Conservation (phyloP, 768 basidiomycete genomes). For the Termitomyces sp. region DNA sequence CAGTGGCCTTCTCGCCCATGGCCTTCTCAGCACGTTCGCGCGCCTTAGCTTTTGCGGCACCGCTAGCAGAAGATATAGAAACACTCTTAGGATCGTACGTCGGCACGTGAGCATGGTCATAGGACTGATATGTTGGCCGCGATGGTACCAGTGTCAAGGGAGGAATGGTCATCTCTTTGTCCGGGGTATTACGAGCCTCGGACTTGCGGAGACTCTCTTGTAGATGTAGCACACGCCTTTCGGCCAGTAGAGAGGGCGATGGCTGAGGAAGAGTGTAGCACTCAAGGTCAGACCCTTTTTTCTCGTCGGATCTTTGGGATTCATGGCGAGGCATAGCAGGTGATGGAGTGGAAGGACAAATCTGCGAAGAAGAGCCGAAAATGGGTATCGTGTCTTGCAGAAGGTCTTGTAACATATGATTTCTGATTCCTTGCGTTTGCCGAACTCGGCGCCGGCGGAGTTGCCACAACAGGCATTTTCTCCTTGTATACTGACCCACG, state of each 20-base stretch:
- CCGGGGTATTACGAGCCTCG: not conserved
- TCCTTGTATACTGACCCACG: not conserved
- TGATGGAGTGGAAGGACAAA: constrained; percentile 22
- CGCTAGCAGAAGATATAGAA: constrained; percentile 39
- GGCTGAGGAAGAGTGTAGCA: constrained; percentile 15
- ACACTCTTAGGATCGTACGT: not conserved
- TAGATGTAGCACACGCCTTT: constrained; percentile 7
- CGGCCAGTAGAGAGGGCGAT: constrained; percentile 8
- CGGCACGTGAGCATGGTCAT: constrained; percentile 14
- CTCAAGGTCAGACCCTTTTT: not conserved
- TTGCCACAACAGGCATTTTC: not conserved
- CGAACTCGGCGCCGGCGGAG: too few species aligned
- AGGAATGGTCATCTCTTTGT: not conserved
- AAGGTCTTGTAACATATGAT: constrained; percentile 39
- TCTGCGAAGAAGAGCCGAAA: not conserved
- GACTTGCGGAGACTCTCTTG: not conserved
- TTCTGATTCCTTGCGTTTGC: constrained; percentile 16
- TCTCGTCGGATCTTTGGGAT: constrained; percentile 9
- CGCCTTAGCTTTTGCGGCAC: constrained; percentile 40
- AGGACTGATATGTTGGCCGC: constrained; percentile 5
- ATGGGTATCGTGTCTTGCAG: constrained; percentile 23
- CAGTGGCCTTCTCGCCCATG: constrained; percentile 9
- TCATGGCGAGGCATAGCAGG: constrained; percentile 24
- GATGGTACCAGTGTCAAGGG: constrained; percentile 2
- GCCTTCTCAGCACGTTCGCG: constrained; percentile 23